Evolutionary conservation across 352 stramenopile genomes (phyloP).

Genomic region (Ophiocytium majus): DNA sequence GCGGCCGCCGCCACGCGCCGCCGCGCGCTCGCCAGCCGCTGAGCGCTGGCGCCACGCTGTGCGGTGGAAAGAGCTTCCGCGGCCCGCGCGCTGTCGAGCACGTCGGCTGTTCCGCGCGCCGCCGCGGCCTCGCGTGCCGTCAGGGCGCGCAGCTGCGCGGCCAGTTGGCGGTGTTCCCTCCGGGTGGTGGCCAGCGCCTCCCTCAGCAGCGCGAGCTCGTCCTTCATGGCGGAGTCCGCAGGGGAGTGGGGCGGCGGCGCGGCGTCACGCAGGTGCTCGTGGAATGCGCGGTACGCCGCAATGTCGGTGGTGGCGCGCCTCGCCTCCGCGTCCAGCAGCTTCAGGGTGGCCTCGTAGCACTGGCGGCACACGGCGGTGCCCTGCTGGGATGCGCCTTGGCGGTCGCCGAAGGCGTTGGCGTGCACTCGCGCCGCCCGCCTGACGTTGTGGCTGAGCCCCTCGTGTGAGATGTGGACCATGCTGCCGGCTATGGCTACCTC

Average conservation of each 20-base stretch:
- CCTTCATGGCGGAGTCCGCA: not conserved
- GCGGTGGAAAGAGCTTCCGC: not conserved
- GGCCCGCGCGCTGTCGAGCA: not conserved
- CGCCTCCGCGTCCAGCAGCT: not conserved
- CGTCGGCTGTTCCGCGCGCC: not conserved
- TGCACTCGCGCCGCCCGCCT: not conserved
- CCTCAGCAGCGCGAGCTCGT: not conserved
- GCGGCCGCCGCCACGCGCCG: not conserved
- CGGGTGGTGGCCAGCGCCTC: not conserved
- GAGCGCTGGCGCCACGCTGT: not conserved
- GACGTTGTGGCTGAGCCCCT: not conserved
- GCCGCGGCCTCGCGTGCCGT: not conserved
- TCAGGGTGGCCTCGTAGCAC: slow-evolving; percentile 15
- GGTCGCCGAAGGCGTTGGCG: not conserved
- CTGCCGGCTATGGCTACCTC: not conserved
- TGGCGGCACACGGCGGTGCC: not conserved
- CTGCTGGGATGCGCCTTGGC: not conserved
- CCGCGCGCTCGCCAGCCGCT: not conserved
- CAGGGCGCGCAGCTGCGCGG: not conserved
- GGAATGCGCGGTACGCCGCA: not conserved
- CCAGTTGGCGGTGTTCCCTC: not conserved
- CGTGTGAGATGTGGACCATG: slow-evolving; percentile 4
- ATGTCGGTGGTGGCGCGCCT: not conserved
- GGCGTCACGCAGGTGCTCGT: not conserved
- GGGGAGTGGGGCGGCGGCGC: not conserved